Percentiles rank a stretch among this genome's conserved stretches.
phyloP scores from a whole-genome alignment of 768 basidiomycete species.

The Suillus variegatus region DNA sequence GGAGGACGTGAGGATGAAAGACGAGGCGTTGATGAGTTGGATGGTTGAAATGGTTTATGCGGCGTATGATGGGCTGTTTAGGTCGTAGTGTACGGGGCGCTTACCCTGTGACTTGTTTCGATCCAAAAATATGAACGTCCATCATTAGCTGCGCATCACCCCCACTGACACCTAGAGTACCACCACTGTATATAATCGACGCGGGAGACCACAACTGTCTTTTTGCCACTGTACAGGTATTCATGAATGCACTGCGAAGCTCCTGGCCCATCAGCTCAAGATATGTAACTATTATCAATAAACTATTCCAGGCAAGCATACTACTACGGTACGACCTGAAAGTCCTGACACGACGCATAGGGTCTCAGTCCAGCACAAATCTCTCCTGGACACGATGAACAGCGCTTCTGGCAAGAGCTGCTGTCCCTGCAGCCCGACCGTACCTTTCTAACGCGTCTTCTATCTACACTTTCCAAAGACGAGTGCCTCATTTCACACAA shows the following conservation, averaged over 20 bases:
- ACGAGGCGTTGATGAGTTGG: slow-evolving; percentile 62
- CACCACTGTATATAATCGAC: not conserved
- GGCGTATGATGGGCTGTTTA: slow-evolving; percentile 35
- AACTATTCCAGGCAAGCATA: slow-evolving; percentile 44
- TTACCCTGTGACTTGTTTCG: not conserved
- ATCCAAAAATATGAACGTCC: not conserved
- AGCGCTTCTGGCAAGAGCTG: slow-evolving; percentile 54
- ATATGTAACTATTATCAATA: slow-evolving; percentile 47
- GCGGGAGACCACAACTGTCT: not conserved
- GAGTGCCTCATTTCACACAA: slow-evolving; percentile 51
- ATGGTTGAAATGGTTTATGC: slow-evolving; percentile 62
- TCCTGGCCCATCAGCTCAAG: slow-evolving; percentile 41
- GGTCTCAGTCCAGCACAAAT: slow-evolving; percentile 47
- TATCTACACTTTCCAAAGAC: slow-evolving; percentile 47
- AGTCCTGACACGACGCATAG: slow-evolving; percentile 21
- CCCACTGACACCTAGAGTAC: not conserved
- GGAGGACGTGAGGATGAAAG: slow-evolving; percentile 64
- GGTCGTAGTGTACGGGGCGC: slow-evolving; percentile 15
- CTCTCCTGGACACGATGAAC: slow-evolving; percentile 42
- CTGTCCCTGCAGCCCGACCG: slow-evolving; percentile 55
- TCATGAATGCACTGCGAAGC: slow-evolving; percentile 21
- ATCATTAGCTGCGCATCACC: slow-evolving; percentile 1
- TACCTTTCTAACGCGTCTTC: slow-evolving; percentile 41
- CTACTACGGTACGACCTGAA: not conserved
- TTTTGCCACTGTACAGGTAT: not conserved